Percentiles rank a stretch among this genome's conserved stretches.
These are phyloP conservation scores for Tolypocladium paradoxum DNA, from an alignment of 2,329 filamentous ascomycete genomes.

Conservation along the genomic window DNA sequence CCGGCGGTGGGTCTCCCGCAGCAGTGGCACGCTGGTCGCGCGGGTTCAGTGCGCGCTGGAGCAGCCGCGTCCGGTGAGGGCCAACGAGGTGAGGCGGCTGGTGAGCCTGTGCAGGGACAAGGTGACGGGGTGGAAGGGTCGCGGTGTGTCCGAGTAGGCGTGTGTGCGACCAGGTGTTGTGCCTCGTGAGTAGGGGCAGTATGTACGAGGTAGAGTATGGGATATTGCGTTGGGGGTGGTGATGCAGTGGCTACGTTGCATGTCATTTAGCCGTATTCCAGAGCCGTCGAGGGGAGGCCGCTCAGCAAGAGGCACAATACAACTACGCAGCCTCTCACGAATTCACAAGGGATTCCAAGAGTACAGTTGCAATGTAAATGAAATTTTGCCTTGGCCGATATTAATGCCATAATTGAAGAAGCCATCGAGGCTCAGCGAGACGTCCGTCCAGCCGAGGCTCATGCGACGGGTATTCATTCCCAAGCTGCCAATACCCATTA, in stretches of 20 bases:
- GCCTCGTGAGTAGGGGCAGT: background rate
- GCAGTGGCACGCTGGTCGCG: slow-evolving; percentile 12
- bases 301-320: background rate
- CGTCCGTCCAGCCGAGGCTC: background rate
- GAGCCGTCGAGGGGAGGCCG: background rate
- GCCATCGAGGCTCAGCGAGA: too few relatives aligned
- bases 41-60: slow-evolving; percentile 17
- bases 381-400: background rate
- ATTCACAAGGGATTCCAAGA: too few relatives aligned
- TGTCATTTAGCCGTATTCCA: background rate
- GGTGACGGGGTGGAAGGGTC: slow-evolving; percentile 9
- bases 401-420: background rate
- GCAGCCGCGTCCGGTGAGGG: slow-evolving; percentile 19
- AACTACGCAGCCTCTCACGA: background rate
- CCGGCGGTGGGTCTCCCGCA: slow-evolving; percentile 10
- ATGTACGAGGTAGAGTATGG: background rate
- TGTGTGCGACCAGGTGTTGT: background rate
- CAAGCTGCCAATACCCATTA: background rate
- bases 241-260: background rate
- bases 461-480: background rate
- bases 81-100: slow-evolving; percentile 17
- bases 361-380: background rate
- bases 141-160: slow-evolving; percentile 9
- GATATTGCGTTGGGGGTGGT: background rate
- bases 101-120: slow-evolving; percentile 17